Conservation (phyloP, 2,329 filamentous ascomycete species). For the Trichoderma breve region DNA sequence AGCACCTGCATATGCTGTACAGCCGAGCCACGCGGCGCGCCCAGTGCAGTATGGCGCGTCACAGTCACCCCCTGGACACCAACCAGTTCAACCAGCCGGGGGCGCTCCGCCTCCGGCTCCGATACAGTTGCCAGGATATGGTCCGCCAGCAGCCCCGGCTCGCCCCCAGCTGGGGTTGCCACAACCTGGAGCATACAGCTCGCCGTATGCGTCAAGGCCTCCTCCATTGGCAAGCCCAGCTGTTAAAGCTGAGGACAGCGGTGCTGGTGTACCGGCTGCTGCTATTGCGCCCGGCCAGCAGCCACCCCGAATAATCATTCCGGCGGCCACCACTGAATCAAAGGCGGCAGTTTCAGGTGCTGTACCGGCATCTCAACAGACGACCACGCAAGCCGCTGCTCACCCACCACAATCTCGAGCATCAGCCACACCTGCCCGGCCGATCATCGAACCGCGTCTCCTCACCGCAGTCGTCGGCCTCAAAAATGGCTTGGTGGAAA, state of each 20-base stretch:
- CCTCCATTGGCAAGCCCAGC: constrained; percentile 29
- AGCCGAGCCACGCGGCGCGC: constrained; percentile 31
- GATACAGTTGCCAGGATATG: constrained; percentile 36
- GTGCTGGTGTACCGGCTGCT: constrained; percentile 21
- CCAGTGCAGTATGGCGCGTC: constrained; percentile 33
- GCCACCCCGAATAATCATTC: constrained; percentile 19
- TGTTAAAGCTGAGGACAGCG: constrained; percentile 32
- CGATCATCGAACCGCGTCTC: constrained; percentile 46
- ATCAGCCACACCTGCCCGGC: constrained; percentile 29
- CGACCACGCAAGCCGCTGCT: constrained; percentile 22
- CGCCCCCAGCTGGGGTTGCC: constrained; percentile 33
- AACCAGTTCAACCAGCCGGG: constrained; percentile 20
- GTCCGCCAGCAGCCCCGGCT: constrained; percentile 37
- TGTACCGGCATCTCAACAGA: constrained; percentile 20
- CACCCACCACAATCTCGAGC: constrained; percentile 31
- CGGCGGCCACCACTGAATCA: constrained; percentile 21
- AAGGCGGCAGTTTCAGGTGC: constrained; percentile 24
- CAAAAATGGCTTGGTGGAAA: constrained; percentile 47
- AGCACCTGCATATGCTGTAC: constrained; percentile 33
- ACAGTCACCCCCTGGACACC: constrained; percentile 30
- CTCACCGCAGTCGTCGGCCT: constrained; percentile 44
- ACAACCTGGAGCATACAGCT: constrained; percentile 37
- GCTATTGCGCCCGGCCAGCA: constrained; percentile 19
- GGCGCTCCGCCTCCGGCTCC: constrained; percentile 35
- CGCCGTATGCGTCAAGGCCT: constrained; percentile 38